phyloP scores from a whole-genome alignment of 306 rosid genomes.

The Ceratonia siliqua region DNA sequence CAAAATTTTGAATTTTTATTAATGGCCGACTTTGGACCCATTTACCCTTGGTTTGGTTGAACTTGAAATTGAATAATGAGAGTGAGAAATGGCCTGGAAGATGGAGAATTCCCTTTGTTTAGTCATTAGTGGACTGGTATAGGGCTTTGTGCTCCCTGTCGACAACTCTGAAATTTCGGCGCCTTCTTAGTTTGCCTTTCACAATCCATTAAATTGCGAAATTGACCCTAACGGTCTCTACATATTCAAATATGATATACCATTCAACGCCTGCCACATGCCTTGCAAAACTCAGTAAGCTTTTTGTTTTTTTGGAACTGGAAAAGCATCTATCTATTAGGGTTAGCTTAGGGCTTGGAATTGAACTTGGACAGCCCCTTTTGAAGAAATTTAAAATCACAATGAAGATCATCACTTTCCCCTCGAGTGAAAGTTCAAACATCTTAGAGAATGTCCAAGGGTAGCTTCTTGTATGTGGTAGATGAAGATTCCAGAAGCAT shows the following conservation, averaged over 20 bases:
- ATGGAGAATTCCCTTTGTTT: too few relatives aligned
- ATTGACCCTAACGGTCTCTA: constrained; percentile 23
- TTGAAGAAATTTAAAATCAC: not conserved
- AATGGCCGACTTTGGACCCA: constrained; percentile 27
- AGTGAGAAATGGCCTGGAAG: not conserved
- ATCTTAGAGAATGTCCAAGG: not conserved
- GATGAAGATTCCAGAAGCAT: not conserved
- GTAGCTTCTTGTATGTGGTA: not conserved
- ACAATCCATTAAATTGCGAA: constrained; percentile 11
- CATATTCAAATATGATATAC: not conserved
- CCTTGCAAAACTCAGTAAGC: too few relatives aligned
- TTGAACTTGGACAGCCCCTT: not conserved
- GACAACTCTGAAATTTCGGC: constrained; percentile 41
- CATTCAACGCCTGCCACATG: not conserved
- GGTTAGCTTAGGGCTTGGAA: too few relatives aligned
- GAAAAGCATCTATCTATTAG: too few relatives aligned
- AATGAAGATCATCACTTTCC: not conserved
- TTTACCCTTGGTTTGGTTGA: constrained; percentile 29
- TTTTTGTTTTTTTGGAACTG: not conserved
- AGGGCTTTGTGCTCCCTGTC: constrained; percentile 23
- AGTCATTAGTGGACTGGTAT: too few relatives aligned
- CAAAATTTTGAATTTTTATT: constrained; percentile 3
- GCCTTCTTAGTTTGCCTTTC: constrained; percentile 23
- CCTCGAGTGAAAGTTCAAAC: not conserved
- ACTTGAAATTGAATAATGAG: not conserved